phyloP scores from a whole-genome alignment of 257 asterid species.

The Solanum peruvianum region DNA sequence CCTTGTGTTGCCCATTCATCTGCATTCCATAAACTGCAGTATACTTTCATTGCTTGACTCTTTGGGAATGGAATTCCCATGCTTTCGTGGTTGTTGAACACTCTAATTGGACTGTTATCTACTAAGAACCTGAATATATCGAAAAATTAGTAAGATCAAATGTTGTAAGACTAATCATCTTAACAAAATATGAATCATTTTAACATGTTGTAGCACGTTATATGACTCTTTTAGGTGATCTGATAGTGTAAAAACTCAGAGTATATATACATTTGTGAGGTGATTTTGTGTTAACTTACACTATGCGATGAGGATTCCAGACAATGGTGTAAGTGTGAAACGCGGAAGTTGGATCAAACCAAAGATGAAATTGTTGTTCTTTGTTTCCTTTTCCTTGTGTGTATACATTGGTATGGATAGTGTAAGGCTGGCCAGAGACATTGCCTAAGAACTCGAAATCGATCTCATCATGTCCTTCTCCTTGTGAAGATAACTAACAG shows the following conservation, averaged over 20 bases:
- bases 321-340: slow-evolving; percentile 6
- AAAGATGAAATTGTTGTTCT: slow-evolving; percentile 3
- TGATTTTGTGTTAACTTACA: not conserved
- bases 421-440: not conserved
- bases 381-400: slow-evolving; percentile 5
- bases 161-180: not conserved
- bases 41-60: not conserved
- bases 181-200: not conserved
- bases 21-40: slow-evolving; percentile 1
- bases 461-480: not conserved
- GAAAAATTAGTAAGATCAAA: not conserved
- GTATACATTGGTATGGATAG: not conserved
- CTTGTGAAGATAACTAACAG: not conserved
- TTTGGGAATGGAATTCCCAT: slow-evolving; percentile 1
- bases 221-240: not conserved
- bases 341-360: slow-evolving; percentile 4
- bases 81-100: not conserved
- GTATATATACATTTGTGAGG: not conserved
- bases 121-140: not conserved
- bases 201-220: not conserved
- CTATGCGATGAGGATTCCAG: slow-evolving; percentile 1
- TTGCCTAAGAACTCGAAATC: slow-evolving; percentile 1
- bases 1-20: not conserved
- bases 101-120: not conserved
- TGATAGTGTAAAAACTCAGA: not conserved